Conservation (phyloP, 345 rosid genomes). For the Citrus mangshanensis region DNA sequence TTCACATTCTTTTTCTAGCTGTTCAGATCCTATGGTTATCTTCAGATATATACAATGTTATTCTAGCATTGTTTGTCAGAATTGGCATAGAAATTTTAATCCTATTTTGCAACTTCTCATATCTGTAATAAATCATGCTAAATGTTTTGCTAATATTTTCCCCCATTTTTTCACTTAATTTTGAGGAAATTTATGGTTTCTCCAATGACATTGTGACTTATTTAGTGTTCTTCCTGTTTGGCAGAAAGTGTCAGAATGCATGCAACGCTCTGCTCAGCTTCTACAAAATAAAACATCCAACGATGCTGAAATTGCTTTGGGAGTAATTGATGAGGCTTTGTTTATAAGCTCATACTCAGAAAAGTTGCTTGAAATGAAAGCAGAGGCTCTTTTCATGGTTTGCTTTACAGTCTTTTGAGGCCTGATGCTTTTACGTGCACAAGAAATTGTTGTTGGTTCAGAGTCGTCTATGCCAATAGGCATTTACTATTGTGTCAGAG, state of each 20-base stretch:
- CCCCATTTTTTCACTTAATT: not conserved
- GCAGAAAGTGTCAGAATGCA: slow-evolving; percentile 79
- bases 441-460: not conserved
- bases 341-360: slow-evolving; percentile 65
- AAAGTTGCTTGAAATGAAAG: slow-evolving; percentile 79
- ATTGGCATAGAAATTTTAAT: not conserved
- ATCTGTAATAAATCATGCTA: not conserved
- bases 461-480: not conserved
- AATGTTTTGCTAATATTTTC: not conserved
- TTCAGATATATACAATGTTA: not conserved
- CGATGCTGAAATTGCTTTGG: slow-evolving; percentile 58
- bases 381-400: slow-evolving; percentile 76
- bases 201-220: slow-evolving; percentile 10
- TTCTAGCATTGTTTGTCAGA: not conserved
- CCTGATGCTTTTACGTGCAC: not conserved
- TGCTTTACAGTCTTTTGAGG: slow-evolving; percentile 14
- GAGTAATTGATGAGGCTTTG: slow-evolving; percentile 64
- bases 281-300: slow-evolving; percentile 46
- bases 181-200: not conserved
- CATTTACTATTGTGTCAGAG: slow-evolving; percentile 2
- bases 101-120: not conserved
- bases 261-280: slow-evolving; percentile 47
- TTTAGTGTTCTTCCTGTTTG: slow-evolving; percentile 23
- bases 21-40: not conserved
- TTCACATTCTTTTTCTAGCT: slow-evolving; percentile 1